phyloP scores from a whole-genome alignment of 2,329 filamentous ascomycete species.

The Epichloe hybrida region DNA sequence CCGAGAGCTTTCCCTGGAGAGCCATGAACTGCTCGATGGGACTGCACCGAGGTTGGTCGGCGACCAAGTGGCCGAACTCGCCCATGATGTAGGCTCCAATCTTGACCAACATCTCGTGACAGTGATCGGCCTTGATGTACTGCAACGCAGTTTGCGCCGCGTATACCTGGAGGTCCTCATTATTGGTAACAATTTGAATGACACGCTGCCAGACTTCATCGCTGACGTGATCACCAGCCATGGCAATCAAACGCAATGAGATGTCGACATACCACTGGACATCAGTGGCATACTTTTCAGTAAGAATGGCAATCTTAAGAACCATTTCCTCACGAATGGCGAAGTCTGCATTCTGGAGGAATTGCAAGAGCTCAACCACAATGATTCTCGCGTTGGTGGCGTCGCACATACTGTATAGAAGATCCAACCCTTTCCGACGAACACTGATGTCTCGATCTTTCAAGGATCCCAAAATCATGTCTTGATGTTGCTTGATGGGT shows the following conservation, averaged over 20 bases:
- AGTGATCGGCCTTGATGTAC: slow-evolving; percentile 84
- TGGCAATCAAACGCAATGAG: slow-evolving; percentile 81
- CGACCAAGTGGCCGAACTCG: slow-evolving; percentile 93
- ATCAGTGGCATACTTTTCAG: slow-evolving; percentile 96
- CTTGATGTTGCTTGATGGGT: slow-evolving; percentile 95
- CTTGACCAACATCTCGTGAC: slow-evolving; percentile 94
- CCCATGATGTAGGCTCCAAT: slow-evolving; percentile 93
- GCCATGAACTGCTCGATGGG: slow-evolving; percentile 96
- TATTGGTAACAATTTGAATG: slow-evolving; percentile 98
- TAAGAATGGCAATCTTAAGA: slow-evolving; percentile 93
- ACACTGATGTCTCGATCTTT: slow-evolving; percentile 96
- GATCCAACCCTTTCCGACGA: slow-evolving; percentile 82
- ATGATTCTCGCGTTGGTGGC: slow-evolving; percentile 86
- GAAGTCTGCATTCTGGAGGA: slow-evolving; percentile 92
- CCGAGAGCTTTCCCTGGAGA: slow-evolving; percentile 76
- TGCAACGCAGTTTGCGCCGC: slow-evolving; percentile 86
- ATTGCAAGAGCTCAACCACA: slow-evolving; percentile 84
- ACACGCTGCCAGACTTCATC: slow-evolving; percentile 99
- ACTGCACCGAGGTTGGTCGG: slow-evolving; percentile 81
- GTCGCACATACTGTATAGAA: slow-evolving; percentile 99
- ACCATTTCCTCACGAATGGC: slow-evolving; percentile 99
- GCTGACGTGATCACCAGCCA: slow-evolving; percentile 96
- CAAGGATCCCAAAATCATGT: slow-evolving; percentile 85
- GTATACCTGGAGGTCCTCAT: slow-evolving; percentile 94
- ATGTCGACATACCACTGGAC: slow-evolving; percentile 99